These are phyloP conservation scores for Fomitopsis pulvina DNA, from an alignment of 768 basidiomycete species.

Conservation along the genomic window DNA sequence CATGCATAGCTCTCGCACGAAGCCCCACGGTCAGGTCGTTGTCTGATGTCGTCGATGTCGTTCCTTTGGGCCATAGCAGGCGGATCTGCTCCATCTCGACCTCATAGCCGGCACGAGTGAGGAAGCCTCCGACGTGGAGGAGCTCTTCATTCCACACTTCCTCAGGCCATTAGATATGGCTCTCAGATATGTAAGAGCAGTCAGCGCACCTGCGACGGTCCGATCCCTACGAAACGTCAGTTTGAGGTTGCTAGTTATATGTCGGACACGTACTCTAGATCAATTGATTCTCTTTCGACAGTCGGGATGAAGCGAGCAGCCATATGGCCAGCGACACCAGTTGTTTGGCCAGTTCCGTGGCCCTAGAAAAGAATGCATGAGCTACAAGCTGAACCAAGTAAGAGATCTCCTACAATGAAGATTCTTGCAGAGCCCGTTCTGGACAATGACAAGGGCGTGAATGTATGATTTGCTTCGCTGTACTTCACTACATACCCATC, in stretches of 20 bases:
- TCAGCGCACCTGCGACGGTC: conserved; percentile 60
- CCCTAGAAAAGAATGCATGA: conserved; percentile 40
- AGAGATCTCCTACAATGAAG: conserved; percentile 61
- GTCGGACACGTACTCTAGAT: too few relatives aligned
- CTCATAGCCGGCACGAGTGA: conserved; percentile 81
- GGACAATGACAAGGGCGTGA: not conserved
- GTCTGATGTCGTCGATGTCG: conserved; percentile 17
- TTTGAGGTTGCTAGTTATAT: too few relatives aligned
- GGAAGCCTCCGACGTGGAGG: conserved; percentile 75
- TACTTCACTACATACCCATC: conserved; percentile 49
- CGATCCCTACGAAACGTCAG: conserved; percentile 49
- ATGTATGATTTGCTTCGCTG: not conserved
- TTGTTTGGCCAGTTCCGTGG: conserved; percentile 89
- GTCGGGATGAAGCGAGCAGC: conserved; percentile 90
- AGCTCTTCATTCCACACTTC: conserved; percentile 89
- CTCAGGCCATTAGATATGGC: not conserved
- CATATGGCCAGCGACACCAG: conserved; percentile 66
- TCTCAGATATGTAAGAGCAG: conserved; percentile 2
- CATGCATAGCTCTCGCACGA: conserved; percentile 60
- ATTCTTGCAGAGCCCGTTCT: conserved; percentile 66
- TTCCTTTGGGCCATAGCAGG: conserved; percentile 50
- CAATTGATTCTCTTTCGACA: conserved; percentile 91
- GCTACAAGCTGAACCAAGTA: not conserved
- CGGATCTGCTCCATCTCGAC: conserved; percentile 62
- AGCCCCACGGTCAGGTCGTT: conserved; percentile 44